These are phyloP conservation scores for Hemisphaericaspora subhashii DNA, from an alignment of 1,139 yeast species.

Conservation along the genomic window DNA sequence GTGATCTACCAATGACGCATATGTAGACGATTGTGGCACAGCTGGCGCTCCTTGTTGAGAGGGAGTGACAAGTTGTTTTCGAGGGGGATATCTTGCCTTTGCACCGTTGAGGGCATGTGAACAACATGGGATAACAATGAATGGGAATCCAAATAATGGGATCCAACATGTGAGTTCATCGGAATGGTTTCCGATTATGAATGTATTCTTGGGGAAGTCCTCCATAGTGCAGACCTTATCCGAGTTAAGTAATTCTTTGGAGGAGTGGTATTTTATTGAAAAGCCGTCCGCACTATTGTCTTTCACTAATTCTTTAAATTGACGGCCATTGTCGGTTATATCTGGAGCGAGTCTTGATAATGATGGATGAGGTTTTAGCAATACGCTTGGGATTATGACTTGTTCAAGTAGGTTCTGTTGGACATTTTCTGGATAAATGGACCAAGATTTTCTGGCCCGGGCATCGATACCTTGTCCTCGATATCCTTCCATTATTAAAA, in stretches of 20 bases:
- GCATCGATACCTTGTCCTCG: constrained; percentile 88
- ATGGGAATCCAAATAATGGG: constrained; percentile 83
- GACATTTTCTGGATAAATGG: constrained; percentile 61
- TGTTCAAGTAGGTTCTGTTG: constrained; percentile 65
- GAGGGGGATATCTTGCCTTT: constrained; percentile 60
- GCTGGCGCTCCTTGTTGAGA: neutral
- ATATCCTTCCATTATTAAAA: constrained; percentile 77
- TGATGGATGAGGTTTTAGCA: constrained; percentile 69
- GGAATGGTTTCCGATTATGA: constrained; percentile 90
- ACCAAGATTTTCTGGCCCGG: constrained; percentile 87
- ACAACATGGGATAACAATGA: constrained; percentile 93
- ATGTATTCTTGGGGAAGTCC: constrained; percentile 67
- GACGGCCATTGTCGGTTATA: constrained; percentile 56
- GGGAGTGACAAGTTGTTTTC: constrained; percentile 15
- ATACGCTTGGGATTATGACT: constrained; percentile 71
- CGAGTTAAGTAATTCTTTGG: constrained; percentile 53
- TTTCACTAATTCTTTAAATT: constrained; percentile 49
- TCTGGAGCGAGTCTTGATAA: constrained; percentile 54
- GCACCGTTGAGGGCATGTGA: constrained; percentile 84
- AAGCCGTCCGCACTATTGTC: constrained; percentile 4
- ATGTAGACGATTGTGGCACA: constrained; percentile 48
- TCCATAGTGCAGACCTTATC: constrained; percentile 63
- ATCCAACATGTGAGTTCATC: constrained; percentile 97
- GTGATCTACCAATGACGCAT: constrained; percentile 83
- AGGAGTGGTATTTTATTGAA: constrained; percentile 38